These are phyloP conservation scores for Ramaria sp. DNA, from an alignment of 768 basidiomycete species.

Conservation along the genomic window DNA sequence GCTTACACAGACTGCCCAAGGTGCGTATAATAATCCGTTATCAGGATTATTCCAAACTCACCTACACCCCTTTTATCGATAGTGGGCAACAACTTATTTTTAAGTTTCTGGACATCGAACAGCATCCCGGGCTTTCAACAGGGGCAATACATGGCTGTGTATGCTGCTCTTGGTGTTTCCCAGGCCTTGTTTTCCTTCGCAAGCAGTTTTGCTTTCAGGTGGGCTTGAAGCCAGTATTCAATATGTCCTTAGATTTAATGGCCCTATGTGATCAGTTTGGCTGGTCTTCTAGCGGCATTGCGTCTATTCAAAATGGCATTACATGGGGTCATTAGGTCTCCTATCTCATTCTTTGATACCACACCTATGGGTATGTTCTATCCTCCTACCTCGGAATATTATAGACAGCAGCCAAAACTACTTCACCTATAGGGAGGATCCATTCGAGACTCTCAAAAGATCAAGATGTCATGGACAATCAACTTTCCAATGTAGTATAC, in stretches of 20 bases:
- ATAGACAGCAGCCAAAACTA: not conserved
- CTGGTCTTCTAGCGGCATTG: constrained; percentile 26
- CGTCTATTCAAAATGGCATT: constrained; percentile 49
- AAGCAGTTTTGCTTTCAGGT: constrained; percentile 42
- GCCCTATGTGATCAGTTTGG: constrained; percentile 14
- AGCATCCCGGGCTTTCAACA: constrained; percentile 46
- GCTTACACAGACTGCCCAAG: constrained; percentile 39
- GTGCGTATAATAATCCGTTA: constrained; percentile 19
- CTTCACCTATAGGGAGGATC: constrained; percentile 34
- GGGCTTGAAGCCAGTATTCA: constrained; percentile 11
- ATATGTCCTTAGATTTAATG: not conserved
- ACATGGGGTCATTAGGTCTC: constrained; percentile 45
- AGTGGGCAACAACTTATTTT: constrained; percentile 56
- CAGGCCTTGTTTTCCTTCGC: constrained; percentile 42
- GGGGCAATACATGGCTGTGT: constrained; percentile 56
- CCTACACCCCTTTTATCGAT: not conserved
- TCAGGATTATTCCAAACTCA: not conserved
- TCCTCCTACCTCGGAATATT: not conserved
- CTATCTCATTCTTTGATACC: constrained; percentile 61
- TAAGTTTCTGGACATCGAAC: constrained; percentile 61
- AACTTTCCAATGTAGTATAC: constrained; percentile 35
- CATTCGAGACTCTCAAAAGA: constrained; percentile 51
- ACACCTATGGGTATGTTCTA: constrained; percentile 47
- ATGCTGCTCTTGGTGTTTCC: constrained; percentile 35
- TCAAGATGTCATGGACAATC: constrained; percentile 45